These are phyloP conservation scores for Sarocladium kiliense DNA, from an alignment of 2,329 filamentous ascomycete species.

Conservation along the genomic window DNA sequence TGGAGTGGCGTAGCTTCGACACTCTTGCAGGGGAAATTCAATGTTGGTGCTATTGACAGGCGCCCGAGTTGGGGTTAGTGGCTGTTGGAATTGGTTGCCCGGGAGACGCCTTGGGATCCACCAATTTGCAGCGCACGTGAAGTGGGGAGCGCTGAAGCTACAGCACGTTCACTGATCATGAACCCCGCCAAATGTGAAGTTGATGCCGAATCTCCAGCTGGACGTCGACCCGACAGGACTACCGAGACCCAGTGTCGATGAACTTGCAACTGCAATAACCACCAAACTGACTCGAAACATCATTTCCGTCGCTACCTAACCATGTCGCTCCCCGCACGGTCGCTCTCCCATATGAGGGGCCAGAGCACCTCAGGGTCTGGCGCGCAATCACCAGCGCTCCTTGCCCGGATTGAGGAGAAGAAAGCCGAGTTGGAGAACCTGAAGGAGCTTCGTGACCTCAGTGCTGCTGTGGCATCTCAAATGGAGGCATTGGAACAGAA, in stretches of 20 bases:
- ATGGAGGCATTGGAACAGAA: constrained; percentile 81
- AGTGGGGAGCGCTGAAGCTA: background rate
- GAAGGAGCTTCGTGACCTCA: constrained; percentile 72
- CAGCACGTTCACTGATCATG: background rate
- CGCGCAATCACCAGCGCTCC: constrained; percentile 63
- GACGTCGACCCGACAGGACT: background rate
- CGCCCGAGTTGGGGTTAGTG: background rate
- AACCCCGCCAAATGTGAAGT: background rate
- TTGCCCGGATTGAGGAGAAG: constrained; percentile 79
- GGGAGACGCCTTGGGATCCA: background rate
- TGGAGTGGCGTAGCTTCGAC: background rate
- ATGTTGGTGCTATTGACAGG: background rate
- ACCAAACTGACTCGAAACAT: no score
- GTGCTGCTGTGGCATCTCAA: constrained; percentile 70
- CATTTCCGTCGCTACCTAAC: no score
- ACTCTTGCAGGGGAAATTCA: background rate
- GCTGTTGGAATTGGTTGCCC: background rate
- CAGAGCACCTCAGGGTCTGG: constrained; percentile 44
- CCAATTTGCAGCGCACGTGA: background rate
- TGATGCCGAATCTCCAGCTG: background rate
- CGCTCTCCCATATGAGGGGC: constrained; percentile 58
- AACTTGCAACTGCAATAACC: no score
- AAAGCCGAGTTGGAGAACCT: constrained; percentile 76
- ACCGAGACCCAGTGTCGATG: no score
- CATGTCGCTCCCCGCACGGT: background rate